Base-by-base conservation (phyloP, 2,329 filamentous ascomycete species). In the Fusarium floridanum region DNA sequence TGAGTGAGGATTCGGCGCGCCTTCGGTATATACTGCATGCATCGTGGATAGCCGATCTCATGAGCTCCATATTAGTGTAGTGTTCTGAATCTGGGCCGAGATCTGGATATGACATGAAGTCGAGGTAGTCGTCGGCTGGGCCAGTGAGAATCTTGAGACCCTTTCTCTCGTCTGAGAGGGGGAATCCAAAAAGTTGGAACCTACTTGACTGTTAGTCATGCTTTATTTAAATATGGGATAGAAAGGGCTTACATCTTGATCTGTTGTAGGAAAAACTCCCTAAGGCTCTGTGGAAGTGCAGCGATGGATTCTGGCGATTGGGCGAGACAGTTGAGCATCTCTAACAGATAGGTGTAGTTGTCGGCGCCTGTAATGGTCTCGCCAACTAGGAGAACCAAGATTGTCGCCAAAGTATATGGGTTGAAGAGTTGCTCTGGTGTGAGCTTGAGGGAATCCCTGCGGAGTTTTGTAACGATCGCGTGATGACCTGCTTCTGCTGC, bases 281-380 rank as follows among this genome's bases (percentile, higher is more conserved):
- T 65, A 3, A 80, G 60, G 5, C 43, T 63, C 0, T 56, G 63
- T 0, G 80, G 72, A 0, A 81, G 65, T n/a, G 64, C 66, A 1
- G 66, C 57, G 1, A 78, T 75, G 7, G 68, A 74, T 4, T 76
- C 74, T 0, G 75, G 68, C 9, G 67, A 79, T 29, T 75, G 69
- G 0, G 74, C 74, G 2, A 84, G 70, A 24, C 78, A 82, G 8
- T 79, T 76, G 29, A 84, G 71, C 78, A 85, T 83, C 60, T 83
- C 78, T 1, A 84, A 70, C 0, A 85, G 76, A 60, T 82, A 82
- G 1, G 70, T 71, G 57, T 81, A 85, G 36, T 85, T 84, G 22
- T 78, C 78, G 5, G 83, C 82, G 1, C 83, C 83, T 0, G 83
- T 85, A 8, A 85, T 83, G 0, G 83, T 84, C 16, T 85, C 84